Evolutionary conservation across 2,329 filamentous ascomycete species (phyloP).

Genomic region (Epicoccum sorghinum): DNA sequence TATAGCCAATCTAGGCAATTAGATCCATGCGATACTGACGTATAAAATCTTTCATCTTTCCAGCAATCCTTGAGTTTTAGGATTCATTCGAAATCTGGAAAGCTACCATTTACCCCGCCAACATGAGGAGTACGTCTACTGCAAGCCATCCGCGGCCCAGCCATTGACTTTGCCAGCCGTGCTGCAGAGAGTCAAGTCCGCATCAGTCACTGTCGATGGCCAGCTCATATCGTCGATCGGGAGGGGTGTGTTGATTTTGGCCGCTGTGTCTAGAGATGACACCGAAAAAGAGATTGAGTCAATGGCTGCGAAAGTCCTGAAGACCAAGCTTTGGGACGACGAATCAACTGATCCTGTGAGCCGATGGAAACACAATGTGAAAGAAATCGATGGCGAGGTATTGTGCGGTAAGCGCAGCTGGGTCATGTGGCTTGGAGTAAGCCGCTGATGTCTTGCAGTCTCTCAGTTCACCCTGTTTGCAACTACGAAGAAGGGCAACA

Average conservation of each 20-base stretch:
- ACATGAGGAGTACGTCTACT: slow-evolving; percentile 31
- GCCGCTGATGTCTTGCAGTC: slow-evolving; percentile 60
- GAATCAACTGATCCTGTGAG: slow-evolving; percentile 64
- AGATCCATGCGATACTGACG: slow-evolving; percentile 2
- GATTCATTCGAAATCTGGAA: neutral
- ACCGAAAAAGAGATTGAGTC: slow-evolving; percentile 85
- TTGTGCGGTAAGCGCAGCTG: slow-evolving; percentile 76
- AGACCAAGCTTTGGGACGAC: slow-evolving; percentile 91
- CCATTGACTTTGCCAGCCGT: slow-evolving; percentile 66
- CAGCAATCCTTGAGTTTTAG: too few relatives aligned
- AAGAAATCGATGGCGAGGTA: slow-evolving; percentile 87
- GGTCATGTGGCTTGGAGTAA: too few relatives aligned
- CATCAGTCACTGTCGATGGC: slow-evolving; percentile 93
- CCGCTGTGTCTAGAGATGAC: slow-evolving; percentile 88
- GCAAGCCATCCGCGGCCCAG: slow-evolving; percentile 7
- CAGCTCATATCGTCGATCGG: slow-evolving; percentile 89
- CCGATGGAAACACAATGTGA: slow-evolving; percentile 86
- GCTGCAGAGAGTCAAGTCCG: slow-evolving; percentile 90
- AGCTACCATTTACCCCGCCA: slow-evolving; percentile 18
- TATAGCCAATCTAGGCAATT: slow-evolving; percentile 4
- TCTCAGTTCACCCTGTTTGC: slow-evolving; percentile 96
- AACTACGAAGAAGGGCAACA: slow-evolving; percentile 92
- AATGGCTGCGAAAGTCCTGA: slow-evolving; percentile 84
- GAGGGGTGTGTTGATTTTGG: slow-evolving; percentile 87
- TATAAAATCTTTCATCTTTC: neutral